Percentiles rank a stretch among this genome's conserved stretches.
phyloP scores from a whole-genome alignment of 306 rosid genomes.

The Castanea crenata region DNA sequence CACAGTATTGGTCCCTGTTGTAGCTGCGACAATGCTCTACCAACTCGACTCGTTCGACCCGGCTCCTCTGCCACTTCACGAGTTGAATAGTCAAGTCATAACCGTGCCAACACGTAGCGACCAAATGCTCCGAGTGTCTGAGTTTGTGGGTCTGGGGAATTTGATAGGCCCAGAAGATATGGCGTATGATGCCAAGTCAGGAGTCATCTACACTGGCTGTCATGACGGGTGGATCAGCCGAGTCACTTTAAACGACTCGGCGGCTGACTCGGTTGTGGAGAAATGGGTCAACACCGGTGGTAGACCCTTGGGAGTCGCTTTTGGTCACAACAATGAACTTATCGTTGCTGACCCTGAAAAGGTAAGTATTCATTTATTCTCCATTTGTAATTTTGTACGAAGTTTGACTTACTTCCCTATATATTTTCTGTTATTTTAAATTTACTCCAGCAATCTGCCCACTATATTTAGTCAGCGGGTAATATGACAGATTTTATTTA shows the following conservation, averaged over 20 bases:
- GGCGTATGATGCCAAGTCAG: slow-evolving; percentile 29
- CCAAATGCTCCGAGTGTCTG: slow-evolving; percentile 33
- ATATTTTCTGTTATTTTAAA: no score
- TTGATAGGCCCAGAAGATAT: slow-evolving; percentile 54
- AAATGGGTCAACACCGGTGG: slow-evolving; percentile 72
- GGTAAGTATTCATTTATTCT: slow-evolving; percentile 14
- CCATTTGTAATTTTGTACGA: no score
- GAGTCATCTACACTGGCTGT: slow-evolving; percentile 66
- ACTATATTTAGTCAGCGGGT: rapidly evolving
- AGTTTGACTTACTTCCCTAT: rapidly evolving
- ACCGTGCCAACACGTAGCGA: slow-evolving; percentile 28
- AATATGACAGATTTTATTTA: rapidly evolving
- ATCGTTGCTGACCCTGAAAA: slow-evolving; percentile 38
- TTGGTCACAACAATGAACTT: slow-evolving; percentile 23
- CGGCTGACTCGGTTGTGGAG: slow-evolving; percentile 27
- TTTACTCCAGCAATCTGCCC: rapidly evolving
- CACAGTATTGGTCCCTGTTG: slow-evolving; percentile 13
- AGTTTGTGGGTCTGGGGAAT: slow-evolving; percentile 33
- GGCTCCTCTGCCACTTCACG: slow-evolving; percentile 27
- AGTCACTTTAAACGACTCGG: no score
- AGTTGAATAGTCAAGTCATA: slow-evolving; percentile 10
- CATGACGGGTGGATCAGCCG: slow-evolving; percentile 54
- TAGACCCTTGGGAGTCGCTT: slow-evolving; percentile 59
- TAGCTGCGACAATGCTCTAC: slow-evolving; percentile 23
- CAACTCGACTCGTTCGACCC: slow-evolving; percentile 49